Base-by-base conservation (phyloP, 2,329 filamentous ascomycete genomes). In the Cryphonectria naterciae region DNA sequence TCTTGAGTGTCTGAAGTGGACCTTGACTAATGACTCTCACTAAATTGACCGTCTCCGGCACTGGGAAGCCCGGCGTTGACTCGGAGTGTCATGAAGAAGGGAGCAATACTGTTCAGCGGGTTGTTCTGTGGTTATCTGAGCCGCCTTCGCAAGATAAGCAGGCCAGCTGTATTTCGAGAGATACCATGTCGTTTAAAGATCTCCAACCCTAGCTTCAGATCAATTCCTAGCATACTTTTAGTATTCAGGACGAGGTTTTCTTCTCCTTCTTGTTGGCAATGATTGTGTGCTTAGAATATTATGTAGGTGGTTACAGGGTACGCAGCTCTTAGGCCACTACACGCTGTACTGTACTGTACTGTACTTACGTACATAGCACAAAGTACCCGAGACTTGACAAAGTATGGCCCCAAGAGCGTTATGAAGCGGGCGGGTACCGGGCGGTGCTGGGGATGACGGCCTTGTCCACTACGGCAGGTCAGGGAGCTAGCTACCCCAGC, bases 21-120 rank as follows among this genome's bases (percentile, higher is more conserved):
- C 22, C 64, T 66, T 66, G 63, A 66, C 46, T 66, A 39, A 66
- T 66, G 35, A 4, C 49, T 39, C 64, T 25, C 37, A 66, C 49
- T 66, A 54, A 56, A n/a, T 37, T 7, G 25, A 19, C 28, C 64
- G 41, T 28, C 28, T n/a, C 39, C 62, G 61, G 61, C 61, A 43
- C n/a, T 32, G 32, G 43, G 28, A 65, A 2, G 64, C 32, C 64
- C 64, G 64, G 64, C 35, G 46, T 54, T 66, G 63, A 22, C 41
- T 65, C 63, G 63, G 63, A 49, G 39, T 22, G 60, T 19, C 6
- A 22, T 17, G 52, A 25, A 25, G 22, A 22, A n/a, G 13, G 46
- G 22, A n/a, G 46, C 19, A n/a, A 19, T 22, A n/a, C 22, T 49
- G 22, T 49, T 49, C 22, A n/a, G 46, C 46, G 46, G 19, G 4